Conservation (phyloP, 352 stramenopile species). For the Labyrinthula sp. region DNA sequence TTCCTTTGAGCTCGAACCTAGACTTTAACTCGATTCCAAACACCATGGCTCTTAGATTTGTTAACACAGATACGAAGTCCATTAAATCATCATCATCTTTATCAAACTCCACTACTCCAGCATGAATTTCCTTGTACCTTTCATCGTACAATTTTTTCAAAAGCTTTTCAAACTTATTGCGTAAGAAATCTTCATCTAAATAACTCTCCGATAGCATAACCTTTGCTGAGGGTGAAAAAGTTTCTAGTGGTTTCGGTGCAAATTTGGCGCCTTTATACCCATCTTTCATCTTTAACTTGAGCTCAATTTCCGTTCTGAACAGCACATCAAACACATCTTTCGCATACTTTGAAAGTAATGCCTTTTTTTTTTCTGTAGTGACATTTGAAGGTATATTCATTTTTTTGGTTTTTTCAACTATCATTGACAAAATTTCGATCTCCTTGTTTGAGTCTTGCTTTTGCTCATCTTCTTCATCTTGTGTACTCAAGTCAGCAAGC, state of each 20-base stretch:
- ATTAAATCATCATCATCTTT: conserved; percentile 94
- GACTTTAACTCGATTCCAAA: conserved; percentile 55
- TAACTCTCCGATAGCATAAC: conserved; percentile 32
- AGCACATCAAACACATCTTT: conserved; percentile 55
- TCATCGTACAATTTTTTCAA: conserved; percentile 4
- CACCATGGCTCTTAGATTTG: conserved; percentile 72
- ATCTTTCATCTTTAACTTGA: conserved; percentile 66
- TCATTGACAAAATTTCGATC: too few relatives aligned
- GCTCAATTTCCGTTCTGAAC: conserved; percentile 82
- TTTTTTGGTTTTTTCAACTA: too few relatives aligned
- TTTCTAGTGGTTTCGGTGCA: conserved; percentile 49
- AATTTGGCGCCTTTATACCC: conserved; percentile 82
- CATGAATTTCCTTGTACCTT: conserved; percentile 1
- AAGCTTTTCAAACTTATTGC: not conserved
- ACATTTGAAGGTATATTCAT: conserved; percentile 38
- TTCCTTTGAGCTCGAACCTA: conserved; percentile 76
- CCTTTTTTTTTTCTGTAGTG: conserved; percentile 35
- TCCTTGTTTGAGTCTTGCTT: too few relatives aligned
- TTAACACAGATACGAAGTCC: conserved; percentile 85
- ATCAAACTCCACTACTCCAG: conserved; percentile 61
- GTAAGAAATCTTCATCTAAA: conserved; percentile 8
- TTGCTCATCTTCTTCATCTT: too few relatives aligned
- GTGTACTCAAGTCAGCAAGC: too few relatives aligned
- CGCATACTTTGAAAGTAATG: conserved; percentile 47
- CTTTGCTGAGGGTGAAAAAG: conserved; percentile 37